phyloP scores from a whole-genome alignment of 148 eudicot species.

The Dysphania ambrosioides region DNA sequence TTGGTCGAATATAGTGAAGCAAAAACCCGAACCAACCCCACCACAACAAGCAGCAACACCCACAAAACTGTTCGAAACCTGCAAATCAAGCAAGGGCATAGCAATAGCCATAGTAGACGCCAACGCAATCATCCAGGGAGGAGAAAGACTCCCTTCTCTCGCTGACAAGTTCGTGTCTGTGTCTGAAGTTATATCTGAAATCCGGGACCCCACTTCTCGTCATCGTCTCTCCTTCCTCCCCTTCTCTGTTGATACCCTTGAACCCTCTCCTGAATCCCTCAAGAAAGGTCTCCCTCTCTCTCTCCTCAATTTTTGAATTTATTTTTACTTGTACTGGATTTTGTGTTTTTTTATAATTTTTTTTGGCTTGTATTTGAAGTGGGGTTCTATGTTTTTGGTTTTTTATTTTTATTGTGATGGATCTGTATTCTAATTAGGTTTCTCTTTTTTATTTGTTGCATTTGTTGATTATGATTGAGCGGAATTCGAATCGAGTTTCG shows the following conservation, averaged over 20 bases:
- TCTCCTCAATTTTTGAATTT: background rate
- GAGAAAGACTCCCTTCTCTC: slow-evolving; percentile 38
- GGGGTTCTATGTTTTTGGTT: no score
- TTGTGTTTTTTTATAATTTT: no score
- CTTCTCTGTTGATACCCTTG: slow-evolving; percentile 47
- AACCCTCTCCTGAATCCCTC: slow-evolving; percentile 75
- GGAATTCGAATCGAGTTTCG: no score
- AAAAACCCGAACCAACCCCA: slow-evolving; percentile 7
- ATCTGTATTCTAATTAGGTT: no score
- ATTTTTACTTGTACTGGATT: no score
- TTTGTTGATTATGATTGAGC: no score
- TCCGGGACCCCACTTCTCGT: slow-evolving; percentile 80
- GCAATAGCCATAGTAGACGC: slow-evolving; percentile 91
- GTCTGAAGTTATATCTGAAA: slow-evolving; percentile 59
- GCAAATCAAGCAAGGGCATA: slow-evolving; percentile 60
- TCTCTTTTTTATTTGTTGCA: no score
- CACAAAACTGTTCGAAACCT: slow-evolving; percentile 3
- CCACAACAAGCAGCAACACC: slow-evolving; percentile 14
- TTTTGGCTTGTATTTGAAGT: no score
- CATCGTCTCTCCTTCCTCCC: slow-evolving; percentile 67
- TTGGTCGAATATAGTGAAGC: slow-evolving; percentile 70
- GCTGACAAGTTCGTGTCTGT: slow-evolving; percentile 77
- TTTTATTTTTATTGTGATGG: no score
- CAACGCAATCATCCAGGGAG: slow-evolving; percentile 85
- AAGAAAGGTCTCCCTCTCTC: slow-evolving; percentile 55